Evolutionary conservation across 495 filamentous ascomycete species (phyloP).

Genomic region (Aspergillus cavernicola): DNA sequence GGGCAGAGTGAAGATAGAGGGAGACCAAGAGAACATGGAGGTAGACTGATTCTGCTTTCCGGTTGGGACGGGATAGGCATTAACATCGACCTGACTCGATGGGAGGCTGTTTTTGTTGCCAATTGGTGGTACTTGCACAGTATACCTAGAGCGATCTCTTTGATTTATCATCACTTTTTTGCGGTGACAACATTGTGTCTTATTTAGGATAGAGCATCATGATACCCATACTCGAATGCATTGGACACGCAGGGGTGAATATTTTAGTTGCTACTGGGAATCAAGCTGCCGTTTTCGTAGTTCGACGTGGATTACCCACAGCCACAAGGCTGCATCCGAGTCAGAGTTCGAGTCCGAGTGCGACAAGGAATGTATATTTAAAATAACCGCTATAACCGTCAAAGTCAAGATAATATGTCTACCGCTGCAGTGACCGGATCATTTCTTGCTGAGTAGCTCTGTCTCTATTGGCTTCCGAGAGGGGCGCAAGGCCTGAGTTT

Average conservation of each 20-base stretch:
- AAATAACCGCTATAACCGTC: not conserved
- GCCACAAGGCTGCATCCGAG: too few species aligned
- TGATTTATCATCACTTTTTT: not conserved
- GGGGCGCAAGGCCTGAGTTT: constrained; percentile 58
- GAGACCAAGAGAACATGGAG: constrained; percentile 32
- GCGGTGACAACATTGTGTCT: not conserved
- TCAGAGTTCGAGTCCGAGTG: too few species aligned
- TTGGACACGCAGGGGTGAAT: too few species aligned
- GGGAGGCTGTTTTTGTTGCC: not conserved
- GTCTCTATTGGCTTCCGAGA: constrained; percentile 84
- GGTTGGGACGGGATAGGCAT: not conserved
- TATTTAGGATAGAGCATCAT: constrained; percentile 14
- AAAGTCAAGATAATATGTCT: constrained; percentile 11
- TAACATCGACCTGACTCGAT: not conserved
- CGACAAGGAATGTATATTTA: not conserved
- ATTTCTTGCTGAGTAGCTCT: constrained; percentile 86
- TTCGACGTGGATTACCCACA: too few species aligned
- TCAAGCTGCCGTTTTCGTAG: too few species aligned
- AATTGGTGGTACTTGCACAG: not conserved
- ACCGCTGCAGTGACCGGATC: constrained; percentile 56
- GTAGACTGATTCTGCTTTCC: constrained; percentile 24
- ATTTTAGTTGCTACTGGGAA: too few species aligned
- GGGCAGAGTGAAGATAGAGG: constrained; percentile 6
- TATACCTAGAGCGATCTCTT: not conserved
- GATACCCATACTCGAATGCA: constrained; percentile 31